Conservation (phyloP, 805 yeast genomes). For the Starmerella khaoyaiensis region DNA sequence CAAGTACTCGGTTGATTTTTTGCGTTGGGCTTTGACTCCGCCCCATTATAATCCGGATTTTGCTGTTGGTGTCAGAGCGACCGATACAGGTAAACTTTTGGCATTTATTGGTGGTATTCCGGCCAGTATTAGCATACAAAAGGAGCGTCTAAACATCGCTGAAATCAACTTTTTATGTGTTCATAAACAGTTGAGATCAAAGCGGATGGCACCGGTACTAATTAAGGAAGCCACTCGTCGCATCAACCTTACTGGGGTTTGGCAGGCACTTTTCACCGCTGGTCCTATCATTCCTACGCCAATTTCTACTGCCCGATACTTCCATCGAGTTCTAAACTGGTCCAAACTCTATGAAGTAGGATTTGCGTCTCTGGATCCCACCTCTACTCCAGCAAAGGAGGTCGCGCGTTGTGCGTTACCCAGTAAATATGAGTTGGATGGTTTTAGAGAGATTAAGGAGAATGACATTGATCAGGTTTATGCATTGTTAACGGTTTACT, state of each 20-base stretch:
- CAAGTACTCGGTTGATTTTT: constrained; percentile 68
- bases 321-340: constrained; percentile 93
- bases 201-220: constrained; percentile 84
- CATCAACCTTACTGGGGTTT: constrained; percentile 67
- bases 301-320: constrained; percentile 71
- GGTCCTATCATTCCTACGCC: constrained; percentile 92
- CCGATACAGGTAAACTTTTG: constrained; percentile 59
- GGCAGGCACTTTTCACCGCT: constrained; percentile 95
- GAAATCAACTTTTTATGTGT: constrained; percentile 91
- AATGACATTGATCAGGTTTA: constrained; percentile 55
- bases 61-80: constrained; percentile 88
- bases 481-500: constrained; percentile 47
- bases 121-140: constrained; percentile 47
- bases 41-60: constrained; percentile 88
- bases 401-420: constrained; percentile 49
- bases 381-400: constrained; percentile 54
- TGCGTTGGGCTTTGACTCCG: constrained; percentile 85
- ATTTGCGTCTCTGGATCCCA: constrained; percentile 65
- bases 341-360: constrained; percentile 78
- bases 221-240: constrained; percentile 91
- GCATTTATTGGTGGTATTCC: constrained; percentile 93
- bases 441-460: constrained; percentile 44
- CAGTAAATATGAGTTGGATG: constrained; percentile 35
- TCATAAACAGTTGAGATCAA: constrained; percentile 85
- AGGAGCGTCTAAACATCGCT: constrained; percentile 35